These are phyloP conservation scores for Exophiala sideris DNA, from an alignment of 2,329 filamentous ascomycete genomes.

Conservation along the genomic window DNA sequence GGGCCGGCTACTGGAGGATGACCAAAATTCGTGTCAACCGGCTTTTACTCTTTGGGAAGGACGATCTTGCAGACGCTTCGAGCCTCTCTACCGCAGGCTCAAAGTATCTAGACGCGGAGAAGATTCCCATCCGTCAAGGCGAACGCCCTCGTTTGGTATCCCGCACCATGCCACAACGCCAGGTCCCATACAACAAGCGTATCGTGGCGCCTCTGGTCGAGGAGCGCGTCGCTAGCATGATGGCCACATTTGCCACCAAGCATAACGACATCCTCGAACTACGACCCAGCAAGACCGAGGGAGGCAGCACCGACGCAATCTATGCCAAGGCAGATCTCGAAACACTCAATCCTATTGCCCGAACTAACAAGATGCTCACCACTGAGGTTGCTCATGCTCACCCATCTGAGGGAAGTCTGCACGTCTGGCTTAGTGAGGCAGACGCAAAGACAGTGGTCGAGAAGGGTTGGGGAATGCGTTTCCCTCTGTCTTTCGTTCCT, in stretches of 20 bases:
- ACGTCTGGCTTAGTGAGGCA: slow-evolving; percentile 21
- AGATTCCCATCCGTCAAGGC: slow-evolving; percentile 10
- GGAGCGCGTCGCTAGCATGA: slow-evolving; percentile 9
- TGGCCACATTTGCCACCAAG: slow-evolving; percentile 12
- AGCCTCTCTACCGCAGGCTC: slow-evolving; percentile 14
- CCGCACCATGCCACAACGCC: slow-evolving; percentile 25
- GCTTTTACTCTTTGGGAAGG: slow-evolving; percentile 14
- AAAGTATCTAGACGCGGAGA: slow-evolving; percentile 14
- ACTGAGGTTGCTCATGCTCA: slow-evolving; percentile 22
- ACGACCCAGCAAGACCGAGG: slow-evolving; percentile 21
- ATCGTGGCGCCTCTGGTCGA: slow-evolving; percentile 10
- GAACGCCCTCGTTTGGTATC: slow-evolving; percentile 12
- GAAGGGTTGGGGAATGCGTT: slow-evolving; percentile 21
- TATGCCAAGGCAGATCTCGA: slow-evolving; percentile 11
- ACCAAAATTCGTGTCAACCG: slow-evolving; percentile 22
- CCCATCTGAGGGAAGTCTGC: slow-evolving; percentile 16
- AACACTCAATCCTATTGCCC: slow-evolving; percentile 13
- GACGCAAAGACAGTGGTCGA: slow-evolving; percentile 22
- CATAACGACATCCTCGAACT: slow-evolving; percentile 16
- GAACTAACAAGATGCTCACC: slow-evolving; percentile 8
- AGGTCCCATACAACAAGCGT: slow-evolving; percentile 17
- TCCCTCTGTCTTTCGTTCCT: slow-evolving; percentile 18
- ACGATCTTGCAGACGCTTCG: slow-evolving; percentile 20
- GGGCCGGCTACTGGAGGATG: slow-evolving; percentile 26
- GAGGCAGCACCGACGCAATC: slow-evolving; percentile 18